Evolutionary conservation across 148 eudicot genomes (phyloP), one percentile per base, ranked within the genome.

Genomic region (Simmondsia chinensis): DNA sequence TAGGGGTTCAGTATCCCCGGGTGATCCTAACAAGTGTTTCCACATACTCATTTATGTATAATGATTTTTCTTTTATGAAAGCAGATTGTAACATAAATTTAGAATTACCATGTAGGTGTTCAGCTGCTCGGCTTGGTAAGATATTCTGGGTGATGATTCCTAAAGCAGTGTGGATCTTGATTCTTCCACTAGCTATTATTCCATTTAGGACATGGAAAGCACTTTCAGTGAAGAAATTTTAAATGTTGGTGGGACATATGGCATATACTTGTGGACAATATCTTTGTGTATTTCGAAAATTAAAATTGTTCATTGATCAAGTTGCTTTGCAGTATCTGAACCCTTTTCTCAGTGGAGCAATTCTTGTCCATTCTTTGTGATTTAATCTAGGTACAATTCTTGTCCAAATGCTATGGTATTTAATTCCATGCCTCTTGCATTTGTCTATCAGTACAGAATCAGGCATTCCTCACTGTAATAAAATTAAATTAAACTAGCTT

Each of bases 171-270:
- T 52, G 45, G 74, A 34, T 61, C 49, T 50, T 55, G 55, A 70
- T 75, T 71, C 71, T 75, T 71, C 73, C 54, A 66, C 65, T 65
- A 50, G 50, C 48, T 20, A 46, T 34, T 54, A 52, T 69, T 59
- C 24, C 64, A 52, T 34, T 42, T 7, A 65, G 59, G 60, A 50
- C 38, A 50, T 52, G 50, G 56, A 38, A 34, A 26, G 50, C 14
- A 68, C 41, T 55, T 52, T 39, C 33, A 18, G 21, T 39, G 29
- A 16, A 33, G 39, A 56, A 54, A 42, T 54, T 26, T 40, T 57
- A 36, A 52, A 57, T 55, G 15, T 35, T 35, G n/a, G n/a, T 46
- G 47, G 52, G 56, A 57, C 46, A 42, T 43, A 16, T 47, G 48
- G 66, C 72, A 68, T 61, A 61, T 62, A 61, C 60, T 57, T 36